phyloP scores from a whole-genome alignment of 306 rosid genomes.

The Heteromeles arbutifolia region DNA sequence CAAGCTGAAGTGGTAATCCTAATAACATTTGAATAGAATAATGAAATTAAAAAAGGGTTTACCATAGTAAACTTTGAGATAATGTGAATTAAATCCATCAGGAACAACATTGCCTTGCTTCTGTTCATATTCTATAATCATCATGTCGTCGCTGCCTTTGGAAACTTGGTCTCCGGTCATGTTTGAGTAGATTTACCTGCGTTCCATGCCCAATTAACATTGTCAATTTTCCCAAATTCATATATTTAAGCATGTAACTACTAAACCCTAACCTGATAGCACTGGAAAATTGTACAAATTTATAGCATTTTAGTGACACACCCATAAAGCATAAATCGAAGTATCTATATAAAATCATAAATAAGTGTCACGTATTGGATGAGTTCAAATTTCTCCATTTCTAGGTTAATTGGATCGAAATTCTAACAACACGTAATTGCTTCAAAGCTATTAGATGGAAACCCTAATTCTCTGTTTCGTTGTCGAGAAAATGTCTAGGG shows the following conservation, averaged over 20 bases:
- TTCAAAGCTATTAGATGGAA: neutral
- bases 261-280: neutral
- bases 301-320: neutral
- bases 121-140: conserved; percentile 34
- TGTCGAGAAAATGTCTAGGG: neutral
- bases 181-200: neutral
- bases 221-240: neutral
- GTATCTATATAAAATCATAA: too few species aligned
- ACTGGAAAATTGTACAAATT: neutral
- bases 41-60: neutral
- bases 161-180: conserved; percentile 35
- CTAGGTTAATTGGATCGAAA: neutral
- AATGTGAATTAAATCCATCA: conserved; percentile 35
- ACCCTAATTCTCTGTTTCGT: conserved; percentile 18
- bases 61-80: conserved; percentile 67
- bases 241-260: neutral
- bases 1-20: neutral
- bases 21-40: neutral
- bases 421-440: neutral
- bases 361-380: neutral
- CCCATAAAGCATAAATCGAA: neutral
- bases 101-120: conserved; percentile 19
- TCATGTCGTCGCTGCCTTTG: conserved; percentile 35
- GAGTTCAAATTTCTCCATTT: neutral
- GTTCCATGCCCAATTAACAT: neutral